These are phyloP conservation scores for Boletellus ananiceps DNA, from an alignment of 768 basidiomycete species.

Conservation along the genomic window DNA sequence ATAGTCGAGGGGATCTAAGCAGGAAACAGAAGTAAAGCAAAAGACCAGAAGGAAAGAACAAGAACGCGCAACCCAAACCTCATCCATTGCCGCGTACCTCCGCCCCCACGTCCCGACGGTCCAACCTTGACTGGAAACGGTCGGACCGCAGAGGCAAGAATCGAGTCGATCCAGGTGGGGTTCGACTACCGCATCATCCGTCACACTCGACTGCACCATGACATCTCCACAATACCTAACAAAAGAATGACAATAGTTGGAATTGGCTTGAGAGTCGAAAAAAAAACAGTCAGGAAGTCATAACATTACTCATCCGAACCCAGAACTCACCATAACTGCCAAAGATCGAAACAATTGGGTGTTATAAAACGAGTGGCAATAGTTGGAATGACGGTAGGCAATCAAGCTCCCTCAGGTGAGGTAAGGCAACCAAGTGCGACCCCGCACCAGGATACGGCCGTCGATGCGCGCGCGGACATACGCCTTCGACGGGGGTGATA, in stretches of 20 bases:
- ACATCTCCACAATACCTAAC: neutral
- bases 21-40: neutral
- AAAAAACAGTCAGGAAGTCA: neutral
- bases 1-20: neutral
- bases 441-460: neutral
- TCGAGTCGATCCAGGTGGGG: neutral
- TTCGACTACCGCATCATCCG: neutral
- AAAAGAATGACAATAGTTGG: conserved; percentile 21
- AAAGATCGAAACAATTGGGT: neutral
- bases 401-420: neutral
- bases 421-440: neutral
- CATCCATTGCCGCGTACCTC: neutral
- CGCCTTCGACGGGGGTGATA: conserved; percentile 1
- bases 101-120: neutral
- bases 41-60: neutral
- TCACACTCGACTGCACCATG: neutral
- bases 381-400: neutral
- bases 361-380: neutral
- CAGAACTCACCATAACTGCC: conserved; percentile 2
- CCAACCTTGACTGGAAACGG: neutral
- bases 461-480: neutral
- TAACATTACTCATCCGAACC: neutral
- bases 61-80: neutral
- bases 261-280: neutral
- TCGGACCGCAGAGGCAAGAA: neutral